Percentiles rank a stretch among this genome's conserved stretches.
These are phyloP conservation scores for Phytophthora ramorum DNA, from an alignment of 352 stramenopile genomes.

Conservation along the genomic window DNA sequence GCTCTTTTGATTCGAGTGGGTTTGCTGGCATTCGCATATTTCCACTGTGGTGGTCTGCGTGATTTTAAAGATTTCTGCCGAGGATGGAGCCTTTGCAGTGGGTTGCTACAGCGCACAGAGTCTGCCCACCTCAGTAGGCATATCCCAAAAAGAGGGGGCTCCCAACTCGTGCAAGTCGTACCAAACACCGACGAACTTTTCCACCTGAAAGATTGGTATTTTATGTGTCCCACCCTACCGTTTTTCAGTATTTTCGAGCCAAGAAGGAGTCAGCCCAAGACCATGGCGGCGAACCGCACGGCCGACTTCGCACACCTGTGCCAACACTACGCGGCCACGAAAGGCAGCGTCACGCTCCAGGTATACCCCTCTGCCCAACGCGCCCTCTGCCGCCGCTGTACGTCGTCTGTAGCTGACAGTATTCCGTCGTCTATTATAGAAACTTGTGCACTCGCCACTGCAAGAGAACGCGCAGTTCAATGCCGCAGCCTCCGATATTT, in stretches of 20 bases:
- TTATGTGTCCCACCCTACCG: no score
- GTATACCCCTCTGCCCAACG: conserved; percentile 20
- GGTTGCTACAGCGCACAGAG: no score
- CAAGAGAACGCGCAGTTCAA: conserved; percentile 86
- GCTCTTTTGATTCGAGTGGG: no score
- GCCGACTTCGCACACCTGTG: conserved; percentile 73
- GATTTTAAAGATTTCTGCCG: no score
- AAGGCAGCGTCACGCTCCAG: conserved; percentile 36
- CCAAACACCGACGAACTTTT: no score
- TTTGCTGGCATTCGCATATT: no score
- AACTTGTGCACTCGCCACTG: conserved; percentile 56
- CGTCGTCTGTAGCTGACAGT: conserved; percentile 8
- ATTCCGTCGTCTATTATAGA: conserved; percentile 25
- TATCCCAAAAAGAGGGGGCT: no score
- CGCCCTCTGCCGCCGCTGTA: background rate
- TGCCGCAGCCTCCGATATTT: conserved; percentile 79
- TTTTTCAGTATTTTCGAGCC: background rate
- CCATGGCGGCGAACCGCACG: conserved; percentile 77
- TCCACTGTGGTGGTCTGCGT: no score
- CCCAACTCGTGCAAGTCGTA: no score
- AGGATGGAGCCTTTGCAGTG: no score
- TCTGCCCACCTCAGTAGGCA: no score
- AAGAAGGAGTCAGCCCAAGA: conserved; percentile 6
- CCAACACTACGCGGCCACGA: conserved; percentile 51
- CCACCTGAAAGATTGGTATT: no score